Base-by-base conservation (phyloP, 2,329 filamentous ascomycete species). In the Pseudogymnoascus sp. region DNA sequence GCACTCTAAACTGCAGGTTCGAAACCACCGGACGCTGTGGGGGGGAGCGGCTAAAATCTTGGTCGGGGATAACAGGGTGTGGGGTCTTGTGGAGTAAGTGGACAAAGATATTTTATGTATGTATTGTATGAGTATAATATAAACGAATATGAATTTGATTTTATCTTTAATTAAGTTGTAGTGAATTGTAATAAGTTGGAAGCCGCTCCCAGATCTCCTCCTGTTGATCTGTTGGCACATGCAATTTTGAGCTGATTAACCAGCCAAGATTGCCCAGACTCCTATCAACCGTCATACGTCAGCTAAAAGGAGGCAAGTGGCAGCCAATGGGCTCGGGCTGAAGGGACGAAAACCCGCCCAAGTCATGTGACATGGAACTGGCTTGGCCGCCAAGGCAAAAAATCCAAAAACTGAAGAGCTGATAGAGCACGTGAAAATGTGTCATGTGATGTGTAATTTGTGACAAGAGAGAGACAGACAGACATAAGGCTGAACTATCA, bases 11-110 rank as follows among this genome's bases (percentile, higher is more conserved):
- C 26, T 33, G 11, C 50, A 56, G 50, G n/a, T 33, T 56, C 50
- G 50, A 56, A 56, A 56, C 50, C 46, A n/a, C 44, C 50, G 50
- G 29, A 7, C 10, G 50, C n/a, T 46, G 44, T 56, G 13, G 50
- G 33, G 50, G 50, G 50, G 50, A 56, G 50, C 50, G 50, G 50
- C 29, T 56, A 56, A 56, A 56, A 56, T 19, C 26, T 56, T 56
- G n/a, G 29, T 33, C 15, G 26, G 29, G 50, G 50, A 19, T 56
- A 56, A 33, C 50, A 26, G 29, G 29, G 29, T 33, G 50, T 56
- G 50, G 50, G 50, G 19, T 21, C 29, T 13, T 56, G n/a, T 56
- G 29, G 17, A 19, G n/a, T 3, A 5, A 33, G n/a, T 3, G 10
- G 26, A 33, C n/a, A 33, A 33, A 19, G 17, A 19, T 19, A 13